A percentile compares a stretch with the other conserved stretches of the same genome.
These are phyloP conservation scores for Claviceps sp. DNA, from an alignment of 2,329 filamentous ascomycete genomes.

Conservation along the genomic window DNA sequence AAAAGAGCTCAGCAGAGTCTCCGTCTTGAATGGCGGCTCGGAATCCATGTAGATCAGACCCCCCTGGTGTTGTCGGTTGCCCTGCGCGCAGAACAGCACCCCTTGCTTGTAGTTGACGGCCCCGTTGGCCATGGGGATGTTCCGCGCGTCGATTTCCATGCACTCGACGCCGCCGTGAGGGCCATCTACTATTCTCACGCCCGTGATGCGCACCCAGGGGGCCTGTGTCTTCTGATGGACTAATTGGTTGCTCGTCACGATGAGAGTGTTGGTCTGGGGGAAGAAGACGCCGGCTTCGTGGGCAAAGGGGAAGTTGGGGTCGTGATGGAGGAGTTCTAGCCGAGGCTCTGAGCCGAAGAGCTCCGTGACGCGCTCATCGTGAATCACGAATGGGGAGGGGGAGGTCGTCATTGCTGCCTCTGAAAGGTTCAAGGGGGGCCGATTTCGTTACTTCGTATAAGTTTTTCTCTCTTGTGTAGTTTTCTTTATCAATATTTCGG, in stretches of 20 bases:
- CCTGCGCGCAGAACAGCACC: conserved; percentile 6
- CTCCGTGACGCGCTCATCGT: neutral
- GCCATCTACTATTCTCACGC: conserved; percentile 4
- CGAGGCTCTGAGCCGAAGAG: neutral
- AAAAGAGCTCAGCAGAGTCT: conserved; percentile 43
- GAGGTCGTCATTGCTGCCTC: neutral
- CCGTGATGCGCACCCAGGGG: conserved; percentile 21
- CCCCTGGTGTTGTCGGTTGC: conserved; percentile 37
- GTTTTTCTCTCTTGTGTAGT: too few species aligned
- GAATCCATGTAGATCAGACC: conserved; percentile 13
- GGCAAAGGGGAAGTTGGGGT: neutral
- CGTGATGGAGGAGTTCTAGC: neutral
- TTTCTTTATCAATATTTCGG: too few species aligned
- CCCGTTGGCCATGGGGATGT: conserved; percentile 12
- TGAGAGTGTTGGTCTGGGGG: conserved; percentile 6
- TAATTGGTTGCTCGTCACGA: conserved; percentile 14
- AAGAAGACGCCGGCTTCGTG: conserved; percentile 40
- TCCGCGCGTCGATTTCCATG: conserved; percentile 8
- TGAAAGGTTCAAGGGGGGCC: neutral
- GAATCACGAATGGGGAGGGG: neutral
- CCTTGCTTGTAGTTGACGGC: conserved; percentile 10
- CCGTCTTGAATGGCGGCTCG: neutral
- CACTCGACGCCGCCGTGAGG: conserved; percentile 10
- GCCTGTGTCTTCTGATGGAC: conserved; percentile 10
- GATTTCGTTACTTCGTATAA: too few species aligned